Base-by-base conservation (phyloP, 805 yeast species). In the Metschnikowia corniflorae region DNA sequence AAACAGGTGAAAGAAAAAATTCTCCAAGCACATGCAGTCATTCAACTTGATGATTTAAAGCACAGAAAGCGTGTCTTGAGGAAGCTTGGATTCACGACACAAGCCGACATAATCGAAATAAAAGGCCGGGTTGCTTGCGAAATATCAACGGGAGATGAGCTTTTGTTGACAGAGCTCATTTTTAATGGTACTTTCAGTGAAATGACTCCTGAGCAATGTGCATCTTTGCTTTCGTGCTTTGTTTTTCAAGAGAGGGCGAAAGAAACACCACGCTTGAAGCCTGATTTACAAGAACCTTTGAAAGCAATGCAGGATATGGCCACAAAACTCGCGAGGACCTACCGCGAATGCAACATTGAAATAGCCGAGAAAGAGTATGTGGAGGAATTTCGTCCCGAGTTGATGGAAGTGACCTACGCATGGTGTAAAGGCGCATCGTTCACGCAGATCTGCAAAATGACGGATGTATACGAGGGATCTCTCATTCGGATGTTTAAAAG, bases 91-190 rank as follows among this genome's bases (percentile, higher is more conserved):
- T 93, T 93, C 65, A 82, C 89, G 26, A 82, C 94, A 2, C 80
- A 80, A 36, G 74, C 77, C 45, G 98, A 93, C 60, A 82, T 93
- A 43, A 94, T 93, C 46, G 97, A 93, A 59, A 72, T 93, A 53
- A 93, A 93, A 63, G 99, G 99, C 38, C 77, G 97, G 58, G 97
- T 93, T 39, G 97, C 96, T 0, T 91, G 97, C 62, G 97, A 91
- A 54, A 91, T 91, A 50, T 80, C 91, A 50, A 83, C 94, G 16
- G 97, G 96, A 42, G 87, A 80, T 55, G 96, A 87, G 61, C 64
- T 87, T 37, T 57, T 87, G 44, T 63, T 93, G 33, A 93, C 99
- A 0, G 98, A 93, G 58, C 68, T 93, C 49, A 85, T 93, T 21
- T 93, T 93, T 72, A 89, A 89, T 58, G 97, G 97, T 75, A 84